Conservation (phyloP, 257 asterid genomes). For the Handroanthus guayacan region DNA sequence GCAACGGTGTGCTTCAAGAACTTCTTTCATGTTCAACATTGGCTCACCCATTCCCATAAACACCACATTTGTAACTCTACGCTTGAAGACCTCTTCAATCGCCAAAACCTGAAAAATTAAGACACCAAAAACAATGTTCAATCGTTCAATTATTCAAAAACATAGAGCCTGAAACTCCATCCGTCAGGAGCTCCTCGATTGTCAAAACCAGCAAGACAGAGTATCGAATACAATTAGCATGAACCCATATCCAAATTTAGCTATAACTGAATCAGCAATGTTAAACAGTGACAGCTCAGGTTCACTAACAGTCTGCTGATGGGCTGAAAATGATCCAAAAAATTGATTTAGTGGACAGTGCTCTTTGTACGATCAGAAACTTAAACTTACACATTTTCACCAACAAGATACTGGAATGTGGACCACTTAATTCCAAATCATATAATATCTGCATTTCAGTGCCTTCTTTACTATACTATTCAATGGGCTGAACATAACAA, state of each 20-base stretch:
- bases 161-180: neutral
- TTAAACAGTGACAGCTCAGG: neutral
- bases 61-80: constrained; percentile 92
- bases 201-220: neutral
- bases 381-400: no score
- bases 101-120: constrained; percentile 76
- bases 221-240: neutral
- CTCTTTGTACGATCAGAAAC: no score
- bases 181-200: constrained; percentile 7
- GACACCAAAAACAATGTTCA: constrained; percentile 25
- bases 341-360: no score
- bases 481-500: no score
- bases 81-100: constrained; percentile 84
- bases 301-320: constrained; percentile 4
- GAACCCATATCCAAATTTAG: neutral
- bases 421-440: no score
- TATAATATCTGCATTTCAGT: no score
- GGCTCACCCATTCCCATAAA: constrained; percentile 99
- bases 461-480: no score
- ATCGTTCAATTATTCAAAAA: constrained; percentile 2
- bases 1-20: constrained; percentile 92
- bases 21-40: constrained; percentile 93
- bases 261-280: neutral
- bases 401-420: no score
- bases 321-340: constrained; percentile 12